These are phyloP conservation scores for Penicillium digitatum DNA, from an alignment of 2,329 filamentous ascomycete species.

Conservation along the genomic window DNA sequence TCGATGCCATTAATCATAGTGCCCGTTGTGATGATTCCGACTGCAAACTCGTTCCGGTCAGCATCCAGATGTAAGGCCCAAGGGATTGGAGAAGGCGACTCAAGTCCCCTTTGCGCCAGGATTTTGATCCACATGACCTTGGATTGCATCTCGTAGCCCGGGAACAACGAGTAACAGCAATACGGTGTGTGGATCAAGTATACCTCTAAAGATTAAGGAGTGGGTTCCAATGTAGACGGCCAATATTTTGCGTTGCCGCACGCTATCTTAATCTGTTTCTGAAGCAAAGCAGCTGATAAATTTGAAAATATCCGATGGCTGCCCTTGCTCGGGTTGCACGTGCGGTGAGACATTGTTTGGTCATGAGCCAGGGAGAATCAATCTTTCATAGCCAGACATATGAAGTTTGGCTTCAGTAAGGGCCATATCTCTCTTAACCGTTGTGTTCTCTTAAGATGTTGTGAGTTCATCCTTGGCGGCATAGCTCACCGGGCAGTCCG, in stretches of 20 bases:
- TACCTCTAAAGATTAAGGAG: background rate
- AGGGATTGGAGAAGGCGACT: background rate
- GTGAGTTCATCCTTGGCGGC: constrained; percentile 1
- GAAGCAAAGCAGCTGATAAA: background rate
- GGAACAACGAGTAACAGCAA: background rate
- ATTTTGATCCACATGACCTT: background rate
- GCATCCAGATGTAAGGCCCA: background rate
- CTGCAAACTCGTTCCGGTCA: background rate
- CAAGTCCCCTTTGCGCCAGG: background rate
- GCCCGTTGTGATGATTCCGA: background rate
- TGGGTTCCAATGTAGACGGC: background rate
- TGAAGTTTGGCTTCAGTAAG: background rate
- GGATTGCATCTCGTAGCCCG: background rate
- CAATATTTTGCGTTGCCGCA: background rate
- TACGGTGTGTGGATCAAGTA: background rate
- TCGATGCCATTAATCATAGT: background rate
- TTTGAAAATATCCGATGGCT: background rate
- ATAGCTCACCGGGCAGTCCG: background rate
- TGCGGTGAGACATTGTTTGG: background rate
- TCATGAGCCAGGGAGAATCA: background rate
- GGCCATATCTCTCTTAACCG: background rate
- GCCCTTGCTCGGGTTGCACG: background rate
- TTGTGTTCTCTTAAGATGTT: background rate
- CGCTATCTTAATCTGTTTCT: background rate
- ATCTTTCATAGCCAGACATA: background rate